Evolutionary conservation across 768 basidiomycete species (phyloP).

Genomic region (Termitomyces heimii): DNA sequence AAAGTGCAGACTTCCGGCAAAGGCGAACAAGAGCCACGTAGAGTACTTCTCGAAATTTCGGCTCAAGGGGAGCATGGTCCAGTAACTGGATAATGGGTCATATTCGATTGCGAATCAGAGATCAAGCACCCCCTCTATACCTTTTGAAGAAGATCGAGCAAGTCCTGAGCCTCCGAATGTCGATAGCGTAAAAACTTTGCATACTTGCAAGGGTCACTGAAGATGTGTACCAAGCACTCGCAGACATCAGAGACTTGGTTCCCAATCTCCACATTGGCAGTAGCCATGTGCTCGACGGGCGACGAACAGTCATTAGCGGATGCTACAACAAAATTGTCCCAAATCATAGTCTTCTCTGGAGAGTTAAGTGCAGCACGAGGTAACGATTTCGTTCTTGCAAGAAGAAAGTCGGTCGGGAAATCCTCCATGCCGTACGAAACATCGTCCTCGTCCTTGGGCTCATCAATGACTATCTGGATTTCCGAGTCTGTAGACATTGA

Average conservation of each 20-base stretch:
- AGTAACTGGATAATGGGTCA: conserved; percentile 6
- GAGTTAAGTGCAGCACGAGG: not conserved
- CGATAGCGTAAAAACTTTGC: conserved; percentile 13
- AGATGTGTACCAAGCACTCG: conserved; percentile 7
- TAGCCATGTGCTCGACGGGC: not conserved
- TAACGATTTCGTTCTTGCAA: conserved; percentile 1
- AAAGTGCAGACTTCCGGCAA: conserved; percentile 18
- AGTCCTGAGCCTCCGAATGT: conserved; percentile 11
- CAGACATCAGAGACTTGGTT: conserved; percentile 10
- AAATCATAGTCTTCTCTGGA: not conserved
- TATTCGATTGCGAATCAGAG: not conserved
- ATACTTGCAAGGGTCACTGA: conserved; percentile 14
- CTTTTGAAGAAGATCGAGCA: conserved; percentile 21
- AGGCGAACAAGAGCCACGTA: conserved; percentile 18
- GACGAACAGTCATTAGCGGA: not conserved
- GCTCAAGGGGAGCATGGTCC: conserved; percentile 13
- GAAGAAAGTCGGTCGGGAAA: not conserved
- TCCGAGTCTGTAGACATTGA: not conserved
- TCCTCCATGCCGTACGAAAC: not conserved
- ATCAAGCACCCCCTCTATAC: conserved; percentile 7
- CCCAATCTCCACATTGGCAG: not conserved
- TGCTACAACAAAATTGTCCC: conserved; percentile 5
- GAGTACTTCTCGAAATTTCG: conserved; percentile 9
- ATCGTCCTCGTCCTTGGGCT: not conserved
- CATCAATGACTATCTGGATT: not conserved